phyloP scores from a whole-genome alignment of 768 basidiomycete species.

The Tephrocybe rancida region DNA sequence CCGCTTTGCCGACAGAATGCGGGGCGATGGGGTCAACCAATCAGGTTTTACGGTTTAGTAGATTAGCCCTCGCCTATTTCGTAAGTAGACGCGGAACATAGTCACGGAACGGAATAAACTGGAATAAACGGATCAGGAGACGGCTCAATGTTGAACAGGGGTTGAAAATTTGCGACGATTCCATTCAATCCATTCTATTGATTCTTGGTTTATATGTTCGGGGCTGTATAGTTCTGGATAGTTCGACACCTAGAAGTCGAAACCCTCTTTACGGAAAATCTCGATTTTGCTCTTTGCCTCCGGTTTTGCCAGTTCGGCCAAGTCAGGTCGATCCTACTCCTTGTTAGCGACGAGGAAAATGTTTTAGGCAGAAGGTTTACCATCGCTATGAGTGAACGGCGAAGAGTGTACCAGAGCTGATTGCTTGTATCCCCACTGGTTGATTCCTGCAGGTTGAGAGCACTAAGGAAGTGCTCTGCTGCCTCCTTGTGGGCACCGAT shows the following conservation, averaged over 20 bases:
- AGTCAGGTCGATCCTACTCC: conserved; percentile 72
- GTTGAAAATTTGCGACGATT: no score
- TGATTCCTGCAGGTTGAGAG: conserved; percentile 76
- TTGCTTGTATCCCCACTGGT: conserved; percentile 73
- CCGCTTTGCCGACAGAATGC: conserved; percentile 6
- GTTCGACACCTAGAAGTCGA: conserved; percentile 70
- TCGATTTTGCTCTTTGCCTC: conserved; percentile 65
- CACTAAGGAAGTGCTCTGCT: conserved; percentile 92
- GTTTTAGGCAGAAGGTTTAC: conserved; percentile 40
- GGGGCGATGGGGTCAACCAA: conserved; percentile 22
- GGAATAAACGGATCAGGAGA: no score
- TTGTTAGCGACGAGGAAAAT: conserved; percentile 2
- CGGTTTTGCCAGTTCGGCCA: conserved; percentile 74
- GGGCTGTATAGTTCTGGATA: conserved; percentile 2
- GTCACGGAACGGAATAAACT: neutral
- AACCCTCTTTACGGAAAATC: conserved; percentile 79
- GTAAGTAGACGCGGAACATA: no score
- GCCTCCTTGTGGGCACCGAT: conserved; percentile 96
- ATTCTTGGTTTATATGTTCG: no score
- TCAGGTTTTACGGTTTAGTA: conserved; percentile 18
- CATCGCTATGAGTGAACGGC: conserved; percentile 81
- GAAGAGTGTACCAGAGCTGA: conserved; percentile 89
- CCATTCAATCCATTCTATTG: no score
- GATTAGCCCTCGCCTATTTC: no score
- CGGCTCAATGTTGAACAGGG: neutral